Percentiles rank a stretch among this genome's conserved stretches.
phyloP scores from a whole-genome alignment of 306 rosid genomes.

The Datisca glomerata region DNA sequence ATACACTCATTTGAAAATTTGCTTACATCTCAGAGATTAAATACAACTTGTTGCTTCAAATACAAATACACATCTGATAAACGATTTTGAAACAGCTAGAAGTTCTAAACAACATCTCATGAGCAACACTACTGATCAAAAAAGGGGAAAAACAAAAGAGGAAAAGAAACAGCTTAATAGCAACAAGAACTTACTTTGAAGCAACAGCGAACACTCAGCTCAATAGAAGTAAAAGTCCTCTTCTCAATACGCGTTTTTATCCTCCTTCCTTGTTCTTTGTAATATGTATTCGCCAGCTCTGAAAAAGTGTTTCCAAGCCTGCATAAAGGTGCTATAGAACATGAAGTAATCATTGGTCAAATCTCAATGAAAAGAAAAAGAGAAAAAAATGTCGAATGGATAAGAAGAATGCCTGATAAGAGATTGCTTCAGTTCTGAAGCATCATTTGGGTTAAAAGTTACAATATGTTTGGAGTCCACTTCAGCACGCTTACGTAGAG shows the following conservation, averaged over 20 bases:
- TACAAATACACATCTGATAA: too few species aligned
- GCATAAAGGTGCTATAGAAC: slow-evolving; percentile 7
- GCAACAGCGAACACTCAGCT: slow-evolving; percentile 71
- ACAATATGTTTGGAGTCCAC: slow-evolving; percentile 60
- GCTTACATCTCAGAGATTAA: too few species aligned
- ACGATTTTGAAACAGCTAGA: too few species aligned
- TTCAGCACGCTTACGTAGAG: slow-evolving; percentile 84
- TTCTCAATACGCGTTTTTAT: slow-evolving; percentile 63
- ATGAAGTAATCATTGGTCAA: background rate
- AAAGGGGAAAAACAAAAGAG: too few species aligned
- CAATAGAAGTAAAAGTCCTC: slow-evolving; percentile 47
- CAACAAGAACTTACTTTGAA: slow-evolving; percentile 54
- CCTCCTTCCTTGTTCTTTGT: slow-evolving; percentile 83
- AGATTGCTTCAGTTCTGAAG: slow-evolving; percentile 39
- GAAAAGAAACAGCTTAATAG: background rate
- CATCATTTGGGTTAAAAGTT: slow-evolving; percentile 44
- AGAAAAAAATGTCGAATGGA: slow-evolving; percentile 2
- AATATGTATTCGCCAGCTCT: slow-evolving; percentile 53
- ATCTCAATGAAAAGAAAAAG: background rate
- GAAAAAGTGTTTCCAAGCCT: slow-evolving; percentile 59
- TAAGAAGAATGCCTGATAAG: slow-evolving; percentile 37
- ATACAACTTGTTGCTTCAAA: too few species aligned
- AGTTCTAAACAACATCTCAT: too few species aligned
- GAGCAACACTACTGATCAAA: too few species aligned
- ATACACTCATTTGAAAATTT: too few species aligned